Evolutionary conservation across 306 rosid genomes (phyloP), one percentile per base, ranked within the genome.

Genomic region (Dalbergia oliveri): DNA sequence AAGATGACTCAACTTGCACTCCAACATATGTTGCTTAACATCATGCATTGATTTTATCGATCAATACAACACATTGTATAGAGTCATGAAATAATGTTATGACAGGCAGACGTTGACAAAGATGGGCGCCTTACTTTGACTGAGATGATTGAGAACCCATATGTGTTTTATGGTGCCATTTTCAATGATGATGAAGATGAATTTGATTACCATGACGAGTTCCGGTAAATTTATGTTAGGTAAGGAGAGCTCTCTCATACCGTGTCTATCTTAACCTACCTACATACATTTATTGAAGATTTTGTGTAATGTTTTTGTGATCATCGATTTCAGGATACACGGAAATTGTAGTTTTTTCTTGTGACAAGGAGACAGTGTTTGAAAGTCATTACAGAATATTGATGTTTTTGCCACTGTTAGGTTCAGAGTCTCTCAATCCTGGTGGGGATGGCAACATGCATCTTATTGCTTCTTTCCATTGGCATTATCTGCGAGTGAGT

Each of bases 81-180:
- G 19, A 65, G 53, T 60, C 33, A 21, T 69, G 72, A 70, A 61
- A 60, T 37, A 13, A 54, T 88, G 63, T 78, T 63, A 50, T 88
- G 84, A 74, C 92, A 93, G 99, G 98, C 99, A 8, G 99, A 96
- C 65, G 59, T 41, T n/a, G 88, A 96, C 86, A 93, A 95, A 84
- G 99, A 96, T 71, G 94, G 98, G 61, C 97, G 91, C 35, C 91
- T 95, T 34, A 86, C 89, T 44, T 82, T 91, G 97, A 16, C 79
- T 33, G 99, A 96, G 93, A 96, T 96, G 99, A 89, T 95, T 16
- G 98, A 93, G 66, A 90, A 86, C 83, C 99, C 99, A 3, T 95
- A 95, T 68, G 98, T 91, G 80, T 95, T 95, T 84, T 95, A 95
- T 79, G 90, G 97, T 53, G 97, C 98, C 69, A 91, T 95, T 81